A percentile compares a stretch with the other conserved stretches of the same genome.
Conservation (phyloP, 2,329 filamentous ascomycete species). For the Microdochium nivale region DNA sequence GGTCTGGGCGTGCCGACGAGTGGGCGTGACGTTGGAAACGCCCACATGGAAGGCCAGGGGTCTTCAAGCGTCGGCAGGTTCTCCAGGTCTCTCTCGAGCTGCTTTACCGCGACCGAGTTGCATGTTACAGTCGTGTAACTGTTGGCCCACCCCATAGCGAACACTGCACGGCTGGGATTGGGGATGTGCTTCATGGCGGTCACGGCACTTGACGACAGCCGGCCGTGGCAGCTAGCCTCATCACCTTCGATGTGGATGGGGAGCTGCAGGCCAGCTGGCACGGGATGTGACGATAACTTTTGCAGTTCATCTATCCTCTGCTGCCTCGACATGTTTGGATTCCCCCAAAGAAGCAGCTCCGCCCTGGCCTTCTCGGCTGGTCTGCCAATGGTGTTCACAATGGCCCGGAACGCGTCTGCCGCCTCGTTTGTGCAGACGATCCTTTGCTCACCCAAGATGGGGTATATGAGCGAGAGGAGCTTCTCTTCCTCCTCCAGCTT, state of each 20-base stretch:
- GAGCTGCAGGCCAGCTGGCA: slow-evolving; percentile 32
- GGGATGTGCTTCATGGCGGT: slow-evolving; percentile 13
- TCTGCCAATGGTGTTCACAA: slow-evolving; percentile 56
- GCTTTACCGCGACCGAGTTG: slow-evolving; percentile 58
- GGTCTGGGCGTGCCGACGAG: slow-evolving; percentile 17
- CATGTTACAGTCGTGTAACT: slow-evolving; percentile 60
- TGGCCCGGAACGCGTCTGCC: slow-evolving; percentile 55
- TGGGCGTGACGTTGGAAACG: slow-evolving; percentile 18
- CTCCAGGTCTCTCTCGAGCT: slow-evolving; percentile 43
- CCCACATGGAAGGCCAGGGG: slow-evolving; percentile 22
- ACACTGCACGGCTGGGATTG: slow-evolving; percentile 54
- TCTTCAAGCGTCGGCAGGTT: slow-evolving; percentile 9
- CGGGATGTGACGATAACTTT: slow-evolving; percentile 24
- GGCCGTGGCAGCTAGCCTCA: slow-evolving; percentile 16
- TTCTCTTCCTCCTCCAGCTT: slow-evolving; percentile 53
- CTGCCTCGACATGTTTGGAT: slow-evolving; percentile 10
- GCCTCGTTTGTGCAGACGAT: slow-evolving; percentile 62
- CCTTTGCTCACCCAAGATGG: slow-evolving; percentile 42
- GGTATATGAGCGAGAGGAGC: slow-evolving; percentile 53
- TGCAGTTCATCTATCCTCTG: slow-evolving; percentile 20
- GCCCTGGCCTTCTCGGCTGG: slow-evolving; percentile 51
- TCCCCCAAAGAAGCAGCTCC: slow-evolving; percentile 42
- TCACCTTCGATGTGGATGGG: slow-evolving; percentile 49
- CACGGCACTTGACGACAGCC: slow-evolving; percentile 20
- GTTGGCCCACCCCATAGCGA: slow-evolving; percentile 61